A percentile compares a stretch with the other conserved stretches of the same genome.
Conservation (phyloP, 2,329 filamentous ascomycete genomes). For the Aspergillus spinulosporus region DNA sequence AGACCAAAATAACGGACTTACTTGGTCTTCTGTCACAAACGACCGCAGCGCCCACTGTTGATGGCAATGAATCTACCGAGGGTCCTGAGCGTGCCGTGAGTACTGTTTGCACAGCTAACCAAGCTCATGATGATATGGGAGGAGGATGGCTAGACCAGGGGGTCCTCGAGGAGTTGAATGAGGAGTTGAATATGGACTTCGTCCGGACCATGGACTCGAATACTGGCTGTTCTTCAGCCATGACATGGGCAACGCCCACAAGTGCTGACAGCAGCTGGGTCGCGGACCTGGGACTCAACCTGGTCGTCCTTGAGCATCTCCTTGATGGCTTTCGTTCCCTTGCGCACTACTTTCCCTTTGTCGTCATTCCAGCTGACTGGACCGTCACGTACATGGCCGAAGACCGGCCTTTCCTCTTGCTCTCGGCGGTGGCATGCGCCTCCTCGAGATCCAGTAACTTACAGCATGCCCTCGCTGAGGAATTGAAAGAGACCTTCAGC, state of each 20-base stretch:
- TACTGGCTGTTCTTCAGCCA: neutral
- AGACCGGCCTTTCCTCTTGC: neutral
- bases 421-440: neutral
- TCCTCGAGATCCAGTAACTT: neutral
- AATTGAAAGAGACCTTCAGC: neutral
- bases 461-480: neutral
- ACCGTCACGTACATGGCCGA: neutral
- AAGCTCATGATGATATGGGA: neutral
- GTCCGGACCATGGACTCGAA: neutral
- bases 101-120: neutral
- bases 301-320: neutral
- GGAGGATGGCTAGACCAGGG: no score
- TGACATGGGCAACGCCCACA: no score
- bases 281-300: neutral
- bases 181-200: neutral
- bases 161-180: no score
- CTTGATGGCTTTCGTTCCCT: neutral
- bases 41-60: neutral
- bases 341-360: neutral
- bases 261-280: neutral
- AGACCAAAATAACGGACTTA: slow-evolving; percentile 1
- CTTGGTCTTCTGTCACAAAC: neutral
- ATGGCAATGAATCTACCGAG: neutral
- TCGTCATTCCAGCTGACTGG: neutral
- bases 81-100: neutral